A percentile compares a stretch with the other conserved stretches of the same genome.
Evolutionary conservation across 2,329 filamentous ascomycete species (phyloP).

Genomic region (Ploettnerulaceae sp.): DNA sequence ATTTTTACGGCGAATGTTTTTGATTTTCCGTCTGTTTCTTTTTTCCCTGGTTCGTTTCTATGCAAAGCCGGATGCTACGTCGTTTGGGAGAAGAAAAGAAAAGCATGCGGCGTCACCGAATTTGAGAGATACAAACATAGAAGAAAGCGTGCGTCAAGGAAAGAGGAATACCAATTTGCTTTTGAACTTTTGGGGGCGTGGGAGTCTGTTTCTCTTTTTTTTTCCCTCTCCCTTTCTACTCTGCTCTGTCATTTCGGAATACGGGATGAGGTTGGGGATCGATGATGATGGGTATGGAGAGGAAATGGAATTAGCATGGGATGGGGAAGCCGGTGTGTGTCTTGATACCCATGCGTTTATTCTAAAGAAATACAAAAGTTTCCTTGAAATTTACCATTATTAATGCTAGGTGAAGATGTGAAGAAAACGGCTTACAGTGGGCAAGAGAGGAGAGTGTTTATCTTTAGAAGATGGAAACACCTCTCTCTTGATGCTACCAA

Average conservation of each 20-base stretch:
- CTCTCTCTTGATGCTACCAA: too few species aligned
- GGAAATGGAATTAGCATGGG: constrained; percentile 5
- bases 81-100: constrained; percentile 21
- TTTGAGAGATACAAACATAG: constrained; percentile 28
- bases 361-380: constrained; percentile 23
- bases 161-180: constrained; percentile 34
- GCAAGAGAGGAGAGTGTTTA: too few species aligned
- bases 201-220: neutral
- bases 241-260: constrained; percentile 8
- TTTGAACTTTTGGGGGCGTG: constrained; percentile 16
- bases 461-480: too few species aligned
- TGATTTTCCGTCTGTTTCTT: constrained; percentile 21
- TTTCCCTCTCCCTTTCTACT: constrained; percentile 11
- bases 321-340: constrained; percentile 9
- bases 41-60: constrained; percentile 14
- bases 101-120: constrained; percentile 24
- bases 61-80: neutral
- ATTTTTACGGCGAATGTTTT: constrained; percentile 24
- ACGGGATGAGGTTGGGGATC: constrained; percentile 10
- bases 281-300: constrained; percentile 9
- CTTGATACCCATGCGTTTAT: constrained; percentile 28
- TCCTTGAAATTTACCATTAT: constrained; percentile 10
- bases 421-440: too few species aligned
- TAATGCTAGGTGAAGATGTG: too few species aligned
- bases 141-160: constrained; percentile 25